Conservation (phyloP, 805 yeast genomes). For the Myxozyma melibiosi region DNA sequence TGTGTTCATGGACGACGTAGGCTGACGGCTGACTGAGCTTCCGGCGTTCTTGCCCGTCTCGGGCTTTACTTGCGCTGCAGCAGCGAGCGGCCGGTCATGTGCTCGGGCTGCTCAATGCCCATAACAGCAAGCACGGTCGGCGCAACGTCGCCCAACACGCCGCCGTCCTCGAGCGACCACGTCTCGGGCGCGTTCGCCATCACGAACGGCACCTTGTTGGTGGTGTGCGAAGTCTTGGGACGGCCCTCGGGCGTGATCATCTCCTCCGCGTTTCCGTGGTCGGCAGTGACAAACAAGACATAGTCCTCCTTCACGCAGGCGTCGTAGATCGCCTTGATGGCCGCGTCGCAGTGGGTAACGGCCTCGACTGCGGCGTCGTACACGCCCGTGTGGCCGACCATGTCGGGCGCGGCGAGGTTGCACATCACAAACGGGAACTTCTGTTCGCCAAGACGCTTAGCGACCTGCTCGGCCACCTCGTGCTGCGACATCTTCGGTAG, state of each 20-base stretch:
- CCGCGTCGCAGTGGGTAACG: constrained; percentile 34
- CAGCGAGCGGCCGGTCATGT: constrained; percentile 34
- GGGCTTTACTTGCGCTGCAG: constrained; percentile 22
- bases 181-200: constrained; percentile 34
- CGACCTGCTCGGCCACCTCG: constrained; percentile 34
- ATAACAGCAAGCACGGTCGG: constrained; percentile 34
- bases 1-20: too few species aligned
- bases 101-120: constrained; percentile 33
- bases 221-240: constrained; percentile 35
- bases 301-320: constrained; percentile 29
- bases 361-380: constrained; percentile 36
- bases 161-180: constrained; percentile 32
- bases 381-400: constrained; percentile 37
- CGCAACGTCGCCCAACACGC: constrained; percentile 36
- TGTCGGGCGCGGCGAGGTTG: constrained; percentile 36
- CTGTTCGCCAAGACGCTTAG: constrained; percentile 31
- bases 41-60: too few species aligned
- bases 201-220: constrained; percentile 35
- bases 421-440: constrained; percentile 35
- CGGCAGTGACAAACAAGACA: constrained; percentile 34
- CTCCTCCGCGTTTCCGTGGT: constrained; percentile 37
- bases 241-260: constrained; percentile 34
- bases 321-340: constrained; percentile 31
- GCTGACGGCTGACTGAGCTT: too few species aligned
- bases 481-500: constrained; percentile 35